Conservation (phyloP, 2,329 filamentous ascomycete genomes). For the Colletotrichum gloeosporioides region DNA sequence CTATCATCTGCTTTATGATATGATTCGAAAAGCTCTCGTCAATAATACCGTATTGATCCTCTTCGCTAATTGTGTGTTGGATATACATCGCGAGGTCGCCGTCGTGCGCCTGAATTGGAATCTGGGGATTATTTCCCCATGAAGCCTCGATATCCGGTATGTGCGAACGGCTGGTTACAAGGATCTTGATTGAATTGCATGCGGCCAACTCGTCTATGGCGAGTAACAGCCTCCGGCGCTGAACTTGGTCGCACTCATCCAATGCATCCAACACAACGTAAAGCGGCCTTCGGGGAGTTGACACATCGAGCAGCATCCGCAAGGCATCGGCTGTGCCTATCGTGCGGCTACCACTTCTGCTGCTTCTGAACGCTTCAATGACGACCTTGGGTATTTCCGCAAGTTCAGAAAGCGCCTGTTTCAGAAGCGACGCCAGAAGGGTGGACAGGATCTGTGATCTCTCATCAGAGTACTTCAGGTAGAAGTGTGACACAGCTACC, state of each 20-base stretch:
- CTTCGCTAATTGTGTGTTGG: background rate
- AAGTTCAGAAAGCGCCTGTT: too few relatives aligned
- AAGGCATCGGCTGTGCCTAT: too few relatives aligned
- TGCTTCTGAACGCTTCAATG: too few relatives aligned
- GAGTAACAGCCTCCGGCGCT: background rate
- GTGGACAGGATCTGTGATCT: too few relatives aligned
- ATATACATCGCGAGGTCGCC: background rate
- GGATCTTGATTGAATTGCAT: background rate
- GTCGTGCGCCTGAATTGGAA: background rate
- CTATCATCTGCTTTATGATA: background rate
- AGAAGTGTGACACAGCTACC: too few relatives aligned
- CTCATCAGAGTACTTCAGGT: too few relatives aligned
- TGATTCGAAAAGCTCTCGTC: background rate
- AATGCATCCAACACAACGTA: background rate
- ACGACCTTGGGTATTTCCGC: too few relatives aligned
- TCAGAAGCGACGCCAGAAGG: too few relatives aligned
- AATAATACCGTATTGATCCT: background rate
- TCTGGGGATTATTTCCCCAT: background rate
- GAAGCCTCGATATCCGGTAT: background rate
- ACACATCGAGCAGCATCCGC: background rate
- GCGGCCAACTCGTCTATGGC: background rate
- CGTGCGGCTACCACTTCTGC: too few relatives aligned
- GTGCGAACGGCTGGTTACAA: background rate
- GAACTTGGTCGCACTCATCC: background rate
- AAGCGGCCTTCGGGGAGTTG: background rate